Conservation (phyloP, 176 grass and related monocot genomes). For the Calamus simplicifolius region DNA sequence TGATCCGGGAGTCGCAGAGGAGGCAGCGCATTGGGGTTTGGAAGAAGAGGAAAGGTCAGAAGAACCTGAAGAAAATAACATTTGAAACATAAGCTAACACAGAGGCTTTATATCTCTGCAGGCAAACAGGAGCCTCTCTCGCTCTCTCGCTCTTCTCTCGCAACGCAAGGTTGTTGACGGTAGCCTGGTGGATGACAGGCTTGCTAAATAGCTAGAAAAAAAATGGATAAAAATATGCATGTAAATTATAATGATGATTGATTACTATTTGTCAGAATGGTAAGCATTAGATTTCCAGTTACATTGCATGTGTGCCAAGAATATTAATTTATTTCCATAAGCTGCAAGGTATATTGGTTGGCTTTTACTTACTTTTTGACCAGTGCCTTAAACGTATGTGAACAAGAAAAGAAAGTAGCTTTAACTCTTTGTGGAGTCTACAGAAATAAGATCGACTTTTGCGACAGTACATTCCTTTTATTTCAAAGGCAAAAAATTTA, state of each 20-base stretch:
- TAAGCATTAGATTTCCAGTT: too few relatives aligned
- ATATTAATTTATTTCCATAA: too few relatives aligned
- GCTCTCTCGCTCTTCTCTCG: not conserved
- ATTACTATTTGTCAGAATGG: too few relatives aligned
- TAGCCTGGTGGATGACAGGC: too few relatives aligned
- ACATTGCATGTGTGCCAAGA: too few relatives aligned
- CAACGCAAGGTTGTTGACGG: too few relatives aligned
- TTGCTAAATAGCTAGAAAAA: too few relatives aligned
- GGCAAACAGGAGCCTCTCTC: not conserved
- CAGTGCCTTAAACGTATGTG: not conserved
- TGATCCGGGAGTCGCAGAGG: slow-evolving; percentile 1
- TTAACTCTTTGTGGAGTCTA: not conserved
- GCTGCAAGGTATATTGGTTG: not conserved
- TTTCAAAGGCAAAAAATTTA: too few relatives aligned
- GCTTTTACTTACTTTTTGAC: slow-evolving; percentile 7
- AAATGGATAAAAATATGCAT: too few relatives aligned
- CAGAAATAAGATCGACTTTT: too few relatives aligned
- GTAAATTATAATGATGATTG: too few relatives aligned
- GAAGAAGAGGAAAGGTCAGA: slow-evolving; percentile 30
- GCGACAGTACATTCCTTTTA: too few relatives aligned
- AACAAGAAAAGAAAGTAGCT: not conserved
- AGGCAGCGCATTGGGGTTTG: slow-evolving; percentile 36
- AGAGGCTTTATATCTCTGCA: not conserved
- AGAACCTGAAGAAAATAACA: slow-evolving; percentile 9
- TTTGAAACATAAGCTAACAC: not conserved